Percentiles rank a stretch among this genome's conserved stretches.
phyloP scores from a whole-genome alignment of 225 moss, liverwort and hornwort species.

The Polytrichum formosum region DNA sequence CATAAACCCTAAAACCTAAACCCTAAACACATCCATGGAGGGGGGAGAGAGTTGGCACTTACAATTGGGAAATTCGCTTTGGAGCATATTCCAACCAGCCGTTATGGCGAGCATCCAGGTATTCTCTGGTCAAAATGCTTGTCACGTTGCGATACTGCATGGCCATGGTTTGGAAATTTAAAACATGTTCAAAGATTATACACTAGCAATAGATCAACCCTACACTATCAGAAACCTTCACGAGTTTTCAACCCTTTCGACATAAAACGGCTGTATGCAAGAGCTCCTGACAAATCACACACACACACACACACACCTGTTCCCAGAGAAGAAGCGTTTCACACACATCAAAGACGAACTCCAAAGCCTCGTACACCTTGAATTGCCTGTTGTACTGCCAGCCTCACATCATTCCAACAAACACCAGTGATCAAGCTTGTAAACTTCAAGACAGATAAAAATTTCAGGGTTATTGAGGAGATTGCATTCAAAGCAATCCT shows the following conservation, averaged over 20 bases:
- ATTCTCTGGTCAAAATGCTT: constrained; percentile 51
- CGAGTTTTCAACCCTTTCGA: background rate
- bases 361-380: constrained; percentile 41
- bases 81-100: constrained; percentile 58
- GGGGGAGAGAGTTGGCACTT: background rate
- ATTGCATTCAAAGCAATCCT: background rate
- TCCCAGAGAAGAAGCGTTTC: constrained; percentile 56
- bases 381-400: constrained; percentile 45
- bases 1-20: no score
- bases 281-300: no score
- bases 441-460: no score
- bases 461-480: background rate
- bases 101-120: constrained; percentile 52
- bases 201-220: background rate
- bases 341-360: constrained; percentile 41
- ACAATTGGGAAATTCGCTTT: constrained; percentile 61
- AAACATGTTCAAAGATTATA: background rate
- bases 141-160: constrained; percentile 51
- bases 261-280: background rate
- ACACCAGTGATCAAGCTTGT: background rate
- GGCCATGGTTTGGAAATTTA: background rate
- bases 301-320: constrained; percentile 22
- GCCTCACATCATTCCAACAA: background rate
- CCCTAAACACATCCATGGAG: background rate
- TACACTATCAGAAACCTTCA: background rate